Base-by-base conservation (phyloP, 768 basidiomycete species). In the Suillus fuscotomentosus region DNA sequence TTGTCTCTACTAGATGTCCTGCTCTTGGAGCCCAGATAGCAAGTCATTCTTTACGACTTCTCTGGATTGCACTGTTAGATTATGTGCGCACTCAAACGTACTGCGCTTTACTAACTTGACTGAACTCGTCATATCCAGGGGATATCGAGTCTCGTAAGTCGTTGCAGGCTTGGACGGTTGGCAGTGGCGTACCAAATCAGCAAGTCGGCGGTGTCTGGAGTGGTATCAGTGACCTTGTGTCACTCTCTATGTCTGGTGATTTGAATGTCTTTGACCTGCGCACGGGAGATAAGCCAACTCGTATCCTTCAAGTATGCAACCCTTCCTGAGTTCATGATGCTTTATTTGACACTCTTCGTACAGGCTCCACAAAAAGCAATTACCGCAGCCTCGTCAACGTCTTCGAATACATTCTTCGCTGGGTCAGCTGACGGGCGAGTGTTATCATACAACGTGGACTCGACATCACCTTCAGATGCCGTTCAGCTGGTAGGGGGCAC, bases 181-280 rank as follows among this genome's bases (percentile, higher is more conserved):
- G 93, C 13, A 76, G 86, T 42, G 90, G 87, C n/a, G 77, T 97
- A 36, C 78, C 82, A 36, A 78, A 91, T 68, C 96, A 98, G 72
- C 96, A 98, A 79, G 82, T 92, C 34, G 96, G 96, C 36, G 91
- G 90, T 68, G 85, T 86, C n/a, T 97, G 94, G 93, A 88, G 82
- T 60, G 86, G 84, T 48, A 80, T 84, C 39, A 82, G 82, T 61
- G 83, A 86, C 63, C 86, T 97, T 60, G 87, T 94, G 43, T 95
- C 94, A 5, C 79, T 98, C 34, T 95, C 94, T 0, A 78, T 97
- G 68, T 88, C 86, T 0, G 95, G 96, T 15, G 84, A 87, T 62
- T 80, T 99, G 62, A 93, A 90, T 69, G 73, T 97, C 17, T 87
- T 97, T 72, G 96, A 98, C 73, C 84, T 85, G 31, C 83, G 95